A percentile compares a stretch with the other conserved stretches of the same genome.
phyloP scores from a whole-genome alignment of 495 filamentous ascomycete genomes.

The Lasiosphaeria miniovina region DNA sequence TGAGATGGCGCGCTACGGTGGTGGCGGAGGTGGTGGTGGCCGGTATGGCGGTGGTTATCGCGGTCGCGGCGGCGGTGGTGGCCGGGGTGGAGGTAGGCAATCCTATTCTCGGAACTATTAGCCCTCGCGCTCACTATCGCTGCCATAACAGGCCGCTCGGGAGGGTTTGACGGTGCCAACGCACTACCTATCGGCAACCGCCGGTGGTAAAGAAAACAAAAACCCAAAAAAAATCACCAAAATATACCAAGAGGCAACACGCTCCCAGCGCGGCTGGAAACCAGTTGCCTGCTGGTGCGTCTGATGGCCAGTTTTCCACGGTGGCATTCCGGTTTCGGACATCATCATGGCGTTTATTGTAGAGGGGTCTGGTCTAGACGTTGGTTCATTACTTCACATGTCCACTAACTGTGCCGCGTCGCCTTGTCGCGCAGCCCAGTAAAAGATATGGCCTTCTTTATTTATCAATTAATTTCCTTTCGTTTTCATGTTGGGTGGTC shows the following conservation, averaged over 20 bases:
- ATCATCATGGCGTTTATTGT: conserved; percentile 21
- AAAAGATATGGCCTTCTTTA: not conserved
- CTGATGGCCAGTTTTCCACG: conserved; percentile 7
- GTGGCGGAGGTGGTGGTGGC: conserved; percentile 76
- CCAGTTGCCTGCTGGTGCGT: conserved; percentile 3
- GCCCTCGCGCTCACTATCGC: not conserved
- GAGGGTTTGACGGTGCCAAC: conserved; percentile 40
- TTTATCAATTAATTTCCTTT: not conserved
- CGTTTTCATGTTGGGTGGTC: not conserved
- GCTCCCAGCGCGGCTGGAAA: not conserved
- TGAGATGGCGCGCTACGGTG: conserved; percentile 92
- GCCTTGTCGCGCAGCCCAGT: not conserved
- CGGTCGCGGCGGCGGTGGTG: conserved; percentile 66
- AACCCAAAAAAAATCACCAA: conserved; percentile 1
- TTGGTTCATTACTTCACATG: conserved; percentile 23
- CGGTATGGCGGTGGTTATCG: conserved; percentile 53
- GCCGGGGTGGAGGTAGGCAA: conserved; percentile 47
- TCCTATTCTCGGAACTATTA: not conserved
- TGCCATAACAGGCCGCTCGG: conserved; percentile 24
- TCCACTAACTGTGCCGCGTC: conserved; percentile 9
- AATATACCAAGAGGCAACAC: not conserved
- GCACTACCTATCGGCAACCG: conserved; percentile 45
- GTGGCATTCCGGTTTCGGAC: conserved; percentile 11
- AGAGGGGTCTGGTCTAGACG: conserved; percentile 27
- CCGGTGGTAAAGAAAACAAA: conserved; percentile 38